A percentile compares a stretch with the other conserved stretches of the same genome.
Evolutionary conservation across 768 basidiomycete species (phyloP).

Genomic region (Leccinum subgranulosum): DNA sequence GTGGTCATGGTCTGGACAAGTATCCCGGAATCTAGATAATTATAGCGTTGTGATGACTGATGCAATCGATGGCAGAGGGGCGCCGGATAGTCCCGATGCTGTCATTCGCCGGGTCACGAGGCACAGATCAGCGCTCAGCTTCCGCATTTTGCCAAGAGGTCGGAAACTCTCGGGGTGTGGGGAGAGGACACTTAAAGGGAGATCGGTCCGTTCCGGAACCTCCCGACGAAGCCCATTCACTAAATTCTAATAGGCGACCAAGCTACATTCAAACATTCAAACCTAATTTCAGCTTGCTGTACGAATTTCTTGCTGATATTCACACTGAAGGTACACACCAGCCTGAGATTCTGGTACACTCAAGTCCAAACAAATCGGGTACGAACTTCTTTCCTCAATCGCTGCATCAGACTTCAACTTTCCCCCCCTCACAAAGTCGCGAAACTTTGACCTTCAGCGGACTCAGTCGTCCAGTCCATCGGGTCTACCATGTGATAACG

Average conservation of each 20-base stretch:
- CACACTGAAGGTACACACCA: no score
- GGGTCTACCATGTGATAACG: no score
- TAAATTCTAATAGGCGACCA: no score
- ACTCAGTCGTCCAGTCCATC: not conserved
- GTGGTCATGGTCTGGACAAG: not conserved
- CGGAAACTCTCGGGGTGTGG: slow-evolving; percentile 12
- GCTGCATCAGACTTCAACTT: no score
- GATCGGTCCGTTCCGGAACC: not conserved
- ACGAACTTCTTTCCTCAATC: no score
- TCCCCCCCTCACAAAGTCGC: no score
- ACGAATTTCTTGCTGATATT: no score
- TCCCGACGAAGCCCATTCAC: not conserved
- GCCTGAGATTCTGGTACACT: not conserved
- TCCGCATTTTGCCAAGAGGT: not conserved
- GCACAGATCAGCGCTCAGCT: not conserved
- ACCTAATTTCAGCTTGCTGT: no score
- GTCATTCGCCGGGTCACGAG: slow-evolving; percentile 1
- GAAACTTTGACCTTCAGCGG: not conserved
- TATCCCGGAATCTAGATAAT: not conserved
- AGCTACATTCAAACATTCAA: no score
- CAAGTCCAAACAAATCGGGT: not conserved
- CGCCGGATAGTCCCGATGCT: not conserved
- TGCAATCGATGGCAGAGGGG: not conserved
- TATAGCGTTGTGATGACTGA: slow-evolving; percentile 1
- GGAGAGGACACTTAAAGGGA: not conserved